phyloP scores from a whole-genome alignment of 1,284 basidiomycete species.

The Sanghuangporus weigelae region DNA sequence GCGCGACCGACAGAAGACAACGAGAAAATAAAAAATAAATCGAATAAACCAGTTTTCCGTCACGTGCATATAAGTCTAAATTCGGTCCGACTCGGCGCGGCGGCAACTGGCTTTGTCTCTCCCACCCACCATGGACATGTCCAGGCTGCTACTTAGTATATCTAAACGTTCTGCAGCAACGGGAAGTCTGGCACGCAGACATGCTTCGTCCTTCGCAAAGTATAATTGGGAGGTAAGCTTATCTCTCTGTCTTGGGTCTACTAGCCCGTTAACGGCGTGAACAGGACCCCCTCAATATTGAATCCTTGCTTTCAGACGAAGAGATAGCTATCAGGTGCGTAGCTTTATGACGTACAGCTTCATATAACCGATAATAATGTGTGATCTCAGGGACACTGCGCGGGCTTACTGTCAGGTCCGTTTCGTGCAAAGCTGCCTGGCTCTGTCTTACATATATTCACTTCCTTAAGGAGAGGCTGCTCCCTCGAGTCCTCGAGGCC shows the following conservation, averaged over 20 bases:
- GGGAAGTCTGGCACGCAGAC: background rate
- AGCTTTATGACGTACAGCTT: background rate
- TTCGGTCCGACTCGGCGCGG: no score
- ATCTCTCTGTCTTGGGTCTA: background rate
- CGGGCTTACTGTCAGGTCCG: slow-evolving; percentile 76
- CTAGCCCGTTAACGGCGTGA: background rate
- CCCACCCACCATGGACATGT: background rate
- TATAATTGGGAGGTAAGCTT: slow-evolving; percentile 61
- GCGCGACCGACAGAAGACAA: background rate
- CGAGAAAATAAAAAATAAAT: background rate
- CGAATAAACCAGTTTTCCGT: no score
- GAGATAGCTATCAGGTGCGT: slow-evolving; percentile 83
- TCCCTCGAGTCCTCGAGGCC: slow-evolving; percentile 80
- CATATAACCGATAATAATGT: background rate
- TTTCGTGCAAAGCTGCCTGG: background rate
- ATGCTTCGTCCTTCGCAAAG: slow-evolving; percentile 27
- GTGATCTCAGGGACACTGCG: slow-evolving; percentile 65
- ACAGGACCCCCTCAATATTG: slow-evolving; percentile 75
- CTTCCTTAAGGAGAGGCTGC: slow-evolving; percentile 60
- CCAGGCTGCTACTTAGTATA: background rate
- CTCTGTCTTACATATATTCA: slow-evolving; percentile 3
- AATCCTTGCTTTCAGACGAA: slow-evolving; percentile 82
- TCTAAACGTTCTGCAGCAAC: background rate
- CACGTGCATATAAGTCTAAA: no score
- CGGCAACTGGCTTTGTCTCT: no score